These are phyloP conservation scores for Boletus subparvulus DNA, from an alignment of 768 basidiomycete genomes.

Conservation along the genomic window DNA sequence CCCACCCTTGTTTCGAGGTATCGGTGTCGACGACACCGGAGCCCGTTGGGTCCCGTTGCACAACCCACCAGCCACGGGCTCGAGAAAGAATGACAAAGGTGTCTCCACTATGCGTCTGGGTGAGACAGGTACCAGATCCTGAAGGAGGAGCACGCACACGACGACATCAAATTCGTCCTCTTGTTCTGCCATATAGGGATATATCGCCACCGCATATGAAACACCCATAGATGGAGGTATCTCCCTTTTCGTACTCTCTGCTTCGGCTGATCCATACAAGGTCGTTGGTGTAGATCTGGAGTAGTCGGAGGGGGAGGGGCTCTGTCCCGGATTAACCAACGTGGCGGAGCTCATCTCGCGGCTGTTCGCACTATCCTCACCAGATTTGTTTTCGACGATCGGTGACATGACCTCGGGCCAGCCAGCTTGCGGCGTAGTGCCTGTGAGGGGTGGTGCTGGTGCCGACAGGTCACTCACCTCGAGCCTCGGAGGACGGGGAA, in stretches of 20 bases:
- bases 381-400: slow-evolving; percentile 44
- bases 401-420: slow-evolving; percentile 80
- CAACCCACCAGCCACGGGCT: slow-evolving; percentile 99
- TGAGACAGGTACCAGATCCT: slow-evolving; percentile 1
- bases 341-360: slow-evolving; percentile 39
- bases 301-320: slow-evolving; percentile 29
- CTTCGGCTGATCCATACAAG: slow-evolving; percentile 24
- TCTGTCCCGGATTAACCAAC: slow-evolving; percentile 31
- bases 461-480: slow-evolving; percentile 65
- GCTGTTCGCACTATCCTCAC: slow-evolving; percentile 41
- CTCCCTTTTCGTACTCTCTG: slow-evolving; percentile 40
- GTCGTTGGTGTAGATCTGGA: slow-evolving; percentile 19
- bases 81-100: slow-evolving; percentile 92
- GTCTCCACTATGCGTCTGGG: slow-evolving; percentile 60
- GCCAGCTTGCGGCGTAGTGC: slow-evolving; percentile 63
- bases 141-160: slow-evolving; percentile 59
- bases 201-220: slow-evolving; percentile 96
- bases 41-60: slow-evolving; percentile 89
- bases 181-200: slow-evolving; percentile 98
- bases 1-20: slow-evolving; percentile 88
- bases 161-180: slow-evolving; percentile 98
- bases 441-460: slow-evolving; percentile 53
- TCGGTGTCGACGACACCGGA: slow-evolving; percentile 77
- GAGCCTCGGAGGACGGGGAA: slow-evolving; percentile 63
- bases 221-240: slow-evolving; percentile 52